phyloP scores from a whole-genome alignment of 192 early-diverging fungal species.

The Backusella psychrophila region DNA sequence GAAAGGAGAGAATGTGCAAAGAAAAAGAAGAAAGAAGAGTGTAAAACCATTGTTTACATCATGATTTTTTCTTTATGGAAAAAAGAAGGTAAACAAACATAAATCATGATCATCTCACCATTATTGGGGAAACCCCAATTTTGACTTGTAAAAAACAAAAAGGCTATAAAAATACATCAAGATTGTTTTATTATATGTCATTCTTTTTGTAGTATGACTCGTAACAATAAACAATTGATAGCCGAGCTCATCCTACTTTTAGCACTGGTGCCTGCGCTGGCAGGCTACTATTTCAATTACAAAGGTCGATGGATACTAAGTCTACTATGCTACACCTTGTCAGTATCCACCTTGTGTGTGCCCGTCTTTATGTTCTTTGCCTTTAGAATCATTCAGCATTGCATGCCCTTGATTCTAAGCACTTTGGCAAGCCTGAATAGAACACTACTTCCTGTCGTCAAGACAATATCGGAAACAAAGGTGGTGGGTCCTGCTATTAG shows the following conservation, averaged over 20 bases:
- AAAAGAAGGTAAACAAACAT: neutral
- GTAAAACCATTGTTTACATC: neutral
- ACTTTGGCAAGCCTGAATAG: slow-evolving; percentile 9
- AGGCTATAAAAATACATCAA: neutral
- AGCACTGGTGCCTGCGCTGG: slow-evolving; percentile 4
- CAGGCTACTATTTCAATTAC: slow-evolving; percentile 5
- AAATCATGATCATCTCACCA: neutral
- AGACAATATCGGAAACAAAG: slow-evolving; percentile 16
- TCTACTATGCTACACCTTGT: slow-evolving; percentile 17
- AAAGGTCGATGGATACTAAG: slow-evolving; percentile 17
- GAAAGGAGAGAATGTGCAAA: neutral
- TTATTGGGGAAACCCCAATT: neutral
- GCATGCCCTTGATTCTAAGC: slow-evolving; percentile 21
- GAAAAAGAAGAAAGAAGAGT: neutral
- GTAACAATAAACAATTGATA: neutral
- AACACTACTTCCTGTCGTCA: slow-evolving; percentile 19
- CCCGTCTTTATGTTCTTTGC: slow-evolving; percentile 17
- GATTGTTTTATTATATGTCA: neutral
- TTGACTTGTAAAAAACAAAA: neutral
- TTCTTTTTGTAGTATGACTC: neutral
- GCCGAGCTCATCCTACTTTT: neutral
- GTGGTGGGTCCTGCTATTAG: slow-evolving; percentile 27
- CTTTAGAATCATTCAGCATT: slow-evolving; percentile 24
- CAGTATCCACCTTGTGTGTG: slow-evolving; percentile 11
- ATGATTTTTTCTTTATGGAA: neutral